These are phyloP conservation scores for Inonotus obliquus DNA, from an alignment of 1,284 basidiomycete genomes.

Conservation along the genomic window DNA sequence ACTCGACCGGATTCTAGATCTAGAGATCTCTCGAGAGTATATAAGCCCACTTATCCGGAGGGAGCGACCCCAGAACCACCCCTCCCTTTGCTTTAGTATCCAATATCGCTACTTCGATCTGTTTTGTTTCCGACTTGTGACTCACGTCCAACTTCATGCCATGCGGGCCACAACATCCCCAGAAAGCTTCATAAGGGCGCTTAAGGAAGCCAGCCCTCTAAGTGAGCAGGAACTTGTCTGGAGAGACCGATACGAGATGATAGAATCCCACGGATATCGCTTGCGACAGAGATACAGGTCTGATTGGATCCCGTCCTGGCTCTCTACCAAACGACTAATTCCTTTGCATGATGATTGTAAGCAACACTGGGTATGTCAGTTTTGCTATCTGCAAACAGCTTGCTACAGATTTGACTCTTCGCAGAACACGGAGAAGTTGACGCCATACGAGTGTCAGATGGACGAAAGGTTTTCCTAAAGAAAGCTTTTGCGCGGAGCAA, in stretches of 20 bases:
- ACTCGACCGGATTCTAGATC: too few relatives aligned
- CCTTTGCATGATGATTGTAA: conserved; percentile 19
- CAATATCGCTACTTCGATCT: too few relatives aligned
- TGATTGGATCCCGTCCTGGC: conserved; percentile 24
- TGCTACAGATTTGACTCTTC: neutral
- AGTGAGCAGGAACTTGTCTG: neutral
- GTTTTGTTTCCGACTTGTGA: too few relatives aligned
- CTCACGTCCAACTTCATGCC: too few relatives aligned
- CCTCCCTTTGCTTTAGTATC: too few relatives aligned
- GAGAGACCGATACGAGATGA: conserved; percentile 4
- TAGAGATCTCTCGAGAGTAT: too few relatives aligned
- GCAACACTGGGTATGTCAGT: neutral
- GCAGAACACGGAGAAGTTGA: neutral
- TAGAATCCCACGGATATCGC: conserved; percentile 19
- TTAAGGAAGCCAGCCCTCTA: too few relatives aligned
- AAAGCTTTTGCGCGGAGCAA: neutral
- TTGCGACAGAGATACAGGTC: conserved; percentile 23
- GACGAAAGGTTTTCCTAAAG: conserved; percentile 9
- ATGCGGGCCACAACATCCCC: too few relatives aligned
- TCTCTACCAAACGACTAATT: conserved; percentile 4
- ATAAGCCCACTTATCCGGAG: too few relatives aligned
- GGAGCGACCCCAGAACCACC: too few relatives aligned
- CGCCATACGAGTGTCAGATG: conserved; percentile 1
- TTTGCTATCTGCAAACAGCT: neutral
- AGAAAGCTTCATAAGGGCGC: too few relatives aligned